phyloP scores from a whole-genome alignment of 2,329 filamentous ascomycete genomes.

The Cadophora malorum region DNA sequence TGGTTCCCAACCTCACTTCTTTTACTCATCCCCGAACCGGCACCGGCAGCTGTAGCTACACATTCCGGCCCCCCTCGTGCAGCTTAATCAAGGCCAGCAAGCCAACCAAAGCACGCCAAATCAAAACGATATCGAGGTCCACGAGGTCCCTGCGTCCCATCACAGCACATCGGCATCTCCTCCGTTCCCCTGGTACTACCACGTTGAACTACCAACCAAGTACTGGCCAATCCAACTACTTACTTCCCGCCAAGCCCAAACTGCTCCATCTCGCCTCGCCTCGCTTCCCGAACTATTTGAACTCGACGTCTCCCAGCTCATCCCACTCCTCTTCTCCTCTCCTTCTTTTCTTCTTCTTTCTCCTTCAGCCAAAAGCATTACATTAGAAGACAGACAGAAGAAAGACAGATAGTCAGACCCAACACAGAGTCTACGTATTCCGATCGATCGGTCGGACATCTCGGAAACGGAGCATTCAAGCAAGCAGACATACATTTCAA shows the following conservation, averaged over 20 bases:
- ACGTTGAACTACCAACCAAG: background rate
- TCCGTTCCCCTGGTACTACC: slow-evolving; percentile 7
- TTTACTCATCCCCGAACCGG: background rate
- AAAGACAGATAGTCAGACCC: too few species aligned
- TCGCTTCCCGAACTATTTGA: background rate
- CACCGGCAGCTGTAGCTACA: slow-evolving; percentile 13
- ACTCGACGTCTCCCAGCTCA: slow-evolving; percentile 10
- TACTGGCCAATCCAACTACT: background rate
- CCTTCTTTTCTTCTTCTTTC: slow-evolving; percentile 16
- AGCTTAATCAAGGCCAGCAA: slow-evolving; percentile 3
- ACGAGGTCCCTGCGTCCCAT: slow-evolving; percentile 14
- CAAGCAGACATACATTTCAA: background rate
- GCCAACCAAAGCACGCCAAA: slow-evolving; percentile 10
- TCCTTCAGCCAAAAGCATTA: slow-evolving; percentile 18
- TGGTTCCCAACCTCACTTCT: background rate
- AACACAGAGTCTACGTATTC: background rate
- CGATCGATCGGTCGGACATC: slow-evolving; percentile 4
- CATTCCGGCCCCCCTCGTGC: slow-evolving; percentile 15
- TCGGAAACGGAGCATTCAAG: background rate
- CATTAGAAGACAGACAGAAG: slow-evolving; percentile 6
- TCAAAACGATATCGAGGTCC: background rate
- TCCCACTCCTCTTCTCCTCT: slow-evolving; percentile 6
- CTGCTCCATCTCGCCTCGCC: slow-evolving; percentile 5
- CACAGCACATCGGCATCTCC: background rate
- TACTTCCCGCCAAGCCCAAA: background rate